Evolutionary conservation across 2,329 filamentous ascomycete genomes (phyloP), one percentile per base, ranked within the genome.

Genomic region (Phoma sp.): DNA sequence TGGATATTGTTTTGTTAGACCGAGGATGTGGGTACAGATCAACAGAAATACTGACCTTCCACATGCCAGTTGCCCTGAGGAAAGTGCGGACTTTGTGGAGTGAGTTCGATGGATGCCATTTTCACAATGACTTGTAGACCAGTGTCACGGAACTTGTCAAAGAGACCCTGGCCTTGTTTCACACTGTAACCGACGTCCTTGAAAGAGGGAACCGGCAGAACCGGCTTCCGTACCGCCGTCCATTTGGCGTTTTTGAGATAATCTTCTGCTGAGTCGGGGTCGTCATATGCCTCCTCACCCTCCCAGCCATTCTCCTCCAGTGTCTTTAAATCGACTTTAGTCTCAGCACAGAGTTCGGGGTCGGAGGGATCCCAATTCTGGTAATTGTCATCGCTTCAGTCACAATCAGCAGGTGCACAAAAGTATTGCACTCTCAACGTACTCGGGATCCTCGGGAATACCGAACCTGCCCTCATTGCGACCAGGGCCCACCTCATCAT

Each of bases 41-140:
- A 13, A n/a, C 11, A 29, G 11, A 14, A 7, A 7, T 7, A 35
- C 6, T 35, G 9, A 13, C 75, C 74, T 61, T 78, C 75, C 25
- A 80, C 62, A 58, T 85, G 83, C 79, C 83, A 86, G 1, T 70
- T 72, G 1, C 83, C 83, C 18, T 82, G 82, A 0, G 71, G 66
- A 59, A 84, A 88, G 0, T 62, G 61, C 0, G 85, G 82, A 1
- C 83, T 79, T 13, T 83, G 81, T 0, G 86, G 86, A 0, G 79
- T 83, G 1, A 88, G 74, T 27, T 85, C 77, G 41, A 87, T 81
- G 38, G 78, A 80, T 2, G 83, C 79, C 53, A 89, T 73, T 63
- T 88, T 87, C 30, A 87, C 80, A 43, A 89, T 84, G 33, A 89
- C 71, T 61, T 89, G 86, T 3, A 88, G 10, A 7, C 44, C 44